Evolutionary conservation across 140 eudicot species (phyloP).

Genomic region (Bidens hawaiensis): DNA sequence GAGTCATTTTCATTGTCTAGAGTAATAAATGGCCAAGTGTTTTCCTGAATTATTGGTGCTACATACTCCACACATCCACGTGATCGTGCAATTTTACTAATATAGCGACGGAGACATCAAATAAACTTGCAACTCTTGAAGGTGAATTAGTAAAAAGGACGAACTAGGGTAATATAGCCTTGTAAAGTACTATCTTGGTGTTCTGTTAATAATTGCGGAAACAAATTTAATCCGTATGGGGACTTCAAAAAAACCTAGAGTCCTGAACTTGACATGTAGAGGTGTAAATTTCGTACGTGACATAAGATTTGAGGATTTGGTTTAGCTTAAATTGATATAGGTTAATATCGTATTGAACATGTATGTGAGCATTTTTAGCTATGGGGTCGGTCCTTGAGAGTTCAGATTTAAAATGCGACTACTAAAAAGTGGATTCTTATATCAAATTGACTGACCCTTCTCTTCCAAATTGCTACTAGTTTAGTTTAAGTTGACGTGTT

Average conservation of each 20-base stretch:
- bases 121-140: neutral
- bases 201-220: neutral
- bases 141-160: neutral
- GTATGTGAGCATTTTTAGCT: no score
- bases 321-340: neutral
- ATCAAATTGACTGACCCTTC: no score
- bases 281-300: no score
- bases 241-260: no score
- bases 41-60: constrained; percentile 22
- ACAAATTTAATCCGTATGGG: neutral
- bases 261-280: no score
- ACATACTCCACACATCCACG: constrained; percentile 26
- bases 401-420: no score
- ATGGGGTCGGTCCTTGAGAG: no score
- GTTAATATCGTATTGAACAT: neutral
- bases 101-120: neutral
- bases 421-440: no score
- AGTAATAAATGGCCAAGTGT: constrained; percentile 33
- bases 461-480: no score
- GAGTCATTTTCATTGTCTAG: constrained; percentile 40
- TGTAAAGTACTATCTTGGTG: neutral
- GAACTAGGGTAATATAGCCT: neutral
- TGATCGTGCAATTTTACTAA: constrained; percentile 16
- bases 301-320: no score
- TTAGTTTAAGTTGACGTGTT: no score